phyloP scores from a whole-genome alignment of 2,329 filamentous ascomycete species.

The Colletotrichum siamense region DNA sequence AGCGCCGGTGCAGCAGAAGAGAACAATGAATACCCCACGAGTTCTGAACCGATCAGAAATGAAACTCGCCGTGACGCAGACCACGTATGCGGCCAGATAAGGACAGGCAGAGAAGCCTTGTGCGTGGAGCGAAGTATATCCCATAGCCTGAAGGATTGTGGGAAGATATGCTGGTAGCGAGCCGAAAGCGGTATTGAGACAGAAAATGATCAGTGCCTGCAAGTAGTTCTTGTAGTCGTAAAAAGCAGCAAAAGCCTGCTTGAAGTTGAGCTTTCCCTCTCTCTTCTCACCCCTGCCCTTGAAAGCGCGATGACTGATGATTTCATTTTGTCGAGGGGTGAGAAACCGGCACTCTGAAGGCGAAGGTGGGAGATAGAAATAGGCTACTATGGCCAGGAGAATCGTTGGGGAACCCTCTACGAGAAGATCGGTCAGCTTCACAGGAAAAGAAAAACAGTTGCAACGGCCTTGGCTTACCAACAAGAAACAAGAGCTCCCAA shows the following conservation, averaged over 20 bases:
- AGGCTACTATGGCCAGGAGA: slow-evolving; percentile 58
- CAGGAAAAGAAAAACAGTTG: neutral
- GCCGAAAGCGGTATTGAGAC: slow-evolving; percentile 39
- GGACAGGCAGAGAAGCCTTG: slow-evolving; percentile 77
- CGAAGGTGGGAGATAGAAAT: slow-evolving; percentile 58
- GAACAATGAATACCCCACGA: slow-evolving; percentile 64
- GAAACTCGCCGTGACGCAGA: slow-evolving; percentile 66
- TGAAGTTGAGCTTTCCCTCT: slow-evolving; percentile 47
- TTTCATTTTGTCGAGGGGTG: slow-evolving; percentile 59
- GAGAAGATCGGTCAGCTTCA: neutral
- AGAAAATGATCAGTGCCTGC: slow-evolving; percentile 45
- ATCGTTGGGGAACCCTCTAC: slow-evolving; percentile 64
- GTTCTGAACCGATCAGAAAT: slow-evolving; percentile 71
- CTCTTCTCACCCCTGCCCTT: slow-evolving; percentile 49
- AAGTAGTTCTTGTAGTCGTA: slow-evolving; percentile 56
- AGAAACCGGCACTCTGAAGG: slow-evolving; percentile 59
- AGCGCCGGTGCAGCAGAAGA: slow-evolving; percentile 61
- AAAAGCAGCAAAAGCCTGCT: slow-evolving; percentile 53
- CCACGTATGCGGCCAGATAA: slow-evolving; percentile 70
- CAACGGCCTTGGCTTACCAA: slow-evolving; percentile 38
- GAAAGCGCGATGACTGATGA: slow-evolving; percentile 59
- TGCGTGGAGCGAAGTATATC: slow-evolving; percentile 69
- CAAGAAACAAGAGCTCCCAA: slow-evolving; percentile 70
- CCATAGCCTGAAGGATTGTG: slow-evolving; percentile 69
- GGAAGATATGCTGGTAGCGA: slow-evolving; percentile 68